phyloP scores from a whole-genome alignment of 345 rosid species.

The Linum trigynum region DNA sequence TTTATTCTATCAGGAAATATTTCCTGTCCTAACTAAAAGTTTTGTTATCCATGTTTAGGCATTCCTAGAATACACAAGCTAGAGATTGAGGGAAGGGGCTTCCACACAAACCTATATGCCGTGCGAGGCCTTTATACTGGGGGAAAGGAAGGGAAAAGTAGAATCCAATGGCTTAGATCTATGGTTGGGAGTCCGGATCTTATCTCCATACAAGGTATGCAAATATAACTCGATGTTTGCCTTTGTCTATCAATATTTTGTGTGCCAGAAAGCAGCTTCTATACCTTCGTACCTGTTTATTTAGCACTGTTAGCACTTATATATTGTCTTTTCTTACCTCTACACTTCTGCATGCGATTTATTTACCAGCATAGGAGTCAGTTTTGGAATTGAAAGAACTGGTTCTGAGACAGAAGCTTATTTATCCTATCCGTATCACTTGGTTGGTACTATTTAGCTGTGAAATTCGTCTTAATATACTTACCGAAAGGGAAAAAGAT shows the following conservation, averaged over 20 bases:
- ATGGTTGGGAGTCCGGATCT: constrained; percentile 98
- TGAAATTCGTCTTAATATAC: too few species aligned
- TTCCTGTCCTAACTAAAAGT: neutral
- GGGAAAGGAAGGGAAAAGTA: constrained; percentile 95
- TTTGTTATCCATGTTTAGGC: constrained; percentile 32
- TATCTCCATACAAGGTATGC: constrained; percentile 78
- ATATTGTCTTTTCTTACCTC: too few species aligned
- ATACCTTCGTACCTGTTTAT: too few species aligned
- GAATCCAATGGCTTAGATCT: constrained; percentile 91
- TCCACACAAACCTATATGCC: constrained; percentile 85
- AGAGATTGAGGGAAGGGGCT: constrained; percentile 93
- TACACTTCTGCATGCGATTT: too few species aligned
- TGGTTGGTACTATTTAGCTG: too few species aligned
- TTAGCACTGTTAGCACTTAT: too few species aligned
- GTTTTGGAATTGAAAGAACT: too few species aligned
- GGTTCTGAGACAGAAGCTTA: too few species aligned
- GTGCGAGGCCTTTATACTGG: constrained; percentile 78
- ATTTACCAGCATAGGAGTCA: too few species aligned
- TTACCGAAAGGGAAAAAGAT: too few species aligned
- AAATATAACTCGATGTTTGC: neutral
- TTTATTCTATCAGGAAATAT: constrained; percentile 1
- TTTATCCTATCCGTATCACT: too few species aligned
- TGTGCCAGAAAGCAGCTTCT: neutral
- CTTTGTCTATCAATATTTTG: neutral
- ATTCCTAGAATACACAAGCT: constrained; percentile 77